A percentile compares a stretch with the other conserved stretches of the same genome.
These are phyloP conservation scores for Epicoccum nigrum DNA, from an alignment of 2,329 filamentous ascomycete genomes.

Conservation along the genomic window DNA sequence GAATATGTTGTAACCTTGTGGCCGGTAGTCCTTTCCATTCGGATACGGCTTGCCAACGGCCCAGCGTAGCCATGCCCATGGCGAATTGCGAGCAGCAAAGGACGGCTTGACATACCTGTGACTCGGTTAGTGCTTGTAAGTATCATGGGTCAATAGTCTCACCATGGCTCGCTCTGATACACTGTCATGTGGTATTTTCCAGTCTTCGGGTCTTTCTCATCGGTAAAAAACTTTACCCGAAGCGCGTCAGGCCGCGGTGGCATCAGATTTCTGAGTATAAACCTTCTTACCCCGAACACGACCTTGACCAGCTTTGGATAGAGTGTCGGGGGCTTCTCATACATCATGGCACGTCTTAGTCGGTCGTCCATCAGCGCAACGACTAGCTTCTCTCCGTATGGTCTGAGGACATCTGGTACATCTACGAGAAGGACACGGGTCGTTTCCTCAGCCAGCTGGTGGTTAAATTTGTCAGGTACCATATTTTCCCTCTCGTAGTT, in stretches of 20 bases:
- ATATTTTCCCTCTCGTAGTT: conserved; percentile 66
- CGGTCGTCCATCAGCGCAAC: conserved; percentile 68
- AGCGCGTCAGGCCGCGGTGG: conserved; percentile 60
- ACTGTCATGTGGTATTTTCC: conserved; percentile 27
- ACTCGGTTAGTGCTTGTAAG: conserved; percentile 5
- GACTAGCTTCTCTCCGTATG: conserved; percentile 57
- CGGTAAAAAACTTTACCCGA: conserved; percentile 45
- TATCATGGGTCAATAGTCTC: conserved; percentile 36
- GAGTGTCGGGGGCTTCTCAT: conserved; percentile 43
- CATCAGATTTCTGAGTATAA: conserved; percentile 63
- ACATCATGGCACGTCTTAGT: conserved; percentile 66
- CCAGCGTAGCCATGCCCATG: conserved; percentile 48
- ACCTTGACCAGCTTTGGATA: conserved; percentile 52
- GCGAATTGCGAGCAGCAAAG: conserved; percentile 24
- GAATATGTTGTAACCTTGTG: conserved; percentile 60
- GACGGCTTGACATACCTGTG: conserved; percentile 35
- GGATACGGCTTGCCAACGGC: conserved; percentile 68
- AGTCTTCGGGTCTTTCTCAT: conserved; percentile 56
- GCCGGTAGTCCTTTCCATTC: conserved; percentile 61
- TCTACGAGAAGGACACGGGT: conserved; percentile 66
- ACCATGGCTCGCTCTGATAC: conserved; percentile 41
- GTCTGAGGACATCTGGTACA: conserved; percentile 55
- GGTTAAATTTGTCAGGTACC: conserved; percentile 52
- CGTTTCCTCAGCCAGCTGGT: conserved; percentile 61
- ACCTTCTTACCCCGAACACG: conserved; percentile 59